A percentile compares a stretch with the other conserved stretches of the same genome.
Conservation (phyloP, 2,329 filamentous ascomycete species). For the Coniochaeta pulveracea region DNA sequence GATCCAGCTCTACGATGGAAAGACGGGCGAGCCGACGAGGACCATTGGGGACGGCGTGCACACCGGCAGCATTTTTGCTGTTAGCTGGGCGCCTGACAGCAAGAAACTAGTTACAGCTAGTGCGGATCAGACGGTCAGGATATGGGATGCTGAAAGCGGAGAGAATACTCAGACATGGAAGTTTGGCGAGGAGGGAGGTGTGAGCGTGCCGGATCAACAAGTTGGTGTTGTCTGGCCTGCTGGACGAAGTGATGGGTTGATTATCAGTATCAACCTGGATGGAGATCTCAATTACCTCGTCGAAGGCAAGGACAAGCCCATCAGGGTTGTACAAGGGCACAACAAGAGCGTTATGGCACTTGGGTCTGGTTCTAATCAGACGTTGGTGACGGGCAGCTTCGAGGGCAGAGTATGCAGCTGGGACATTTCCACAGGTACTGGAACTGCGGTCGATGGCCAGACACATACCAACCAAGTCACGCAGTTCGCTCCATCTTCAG, state of each 20-base stretch:
- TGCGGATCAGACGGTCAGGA: constrained; percentile 85
- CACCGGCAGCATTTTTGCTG: constrained; percentile 82
- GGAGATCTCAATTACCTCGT: constrained; percentile 86
- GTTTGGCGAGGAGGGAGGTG: constrained; percentile 61
- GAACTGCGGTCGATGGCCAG: constrained; percentile 64
- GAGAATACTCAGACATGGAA: constrained; percentile 74
- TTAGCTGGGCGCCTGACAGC: constrained; percentile 83
- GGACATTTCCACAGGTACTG: constrained; percentile 62
- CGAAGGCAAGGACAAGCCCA: constrained; percentile 58
- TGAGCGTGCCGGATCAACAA: constrained; percentile 75
- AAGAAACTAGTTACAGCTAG: constrained; percentile 82
- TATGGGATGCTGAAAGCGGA: constrained; percentile 82
- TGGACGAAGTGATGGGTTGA: constrained; percentile 69
- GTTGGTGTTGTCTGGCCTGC: constrained; percentile 87
- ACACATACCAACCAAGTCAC: constrained; percentile 78
- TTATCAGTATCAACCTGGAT: constrained; percentile 80
- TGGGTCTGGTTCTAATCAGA: constrained; percentile 44
- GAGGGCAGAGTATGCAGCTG: constrained; percentile 81
- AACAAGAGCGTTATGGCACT: constrained; percentile 84
- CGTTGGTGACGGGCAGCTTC: constrained; percentile 81
- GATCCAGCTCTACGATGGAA: constrained; percentile 93
- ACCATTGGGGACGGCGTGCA: constrained; percentile 77
- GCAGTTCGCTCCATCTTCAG: constrained; percentile 52
- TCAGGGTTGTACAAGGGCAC: constrained; percentile 70
- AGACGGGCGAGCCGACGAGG: constrained; percentile 73